Base-by-base conservation (phyloP, 2,329 filamentous ascomycete species). In the Ophioceras dolichostomum region DNA sequence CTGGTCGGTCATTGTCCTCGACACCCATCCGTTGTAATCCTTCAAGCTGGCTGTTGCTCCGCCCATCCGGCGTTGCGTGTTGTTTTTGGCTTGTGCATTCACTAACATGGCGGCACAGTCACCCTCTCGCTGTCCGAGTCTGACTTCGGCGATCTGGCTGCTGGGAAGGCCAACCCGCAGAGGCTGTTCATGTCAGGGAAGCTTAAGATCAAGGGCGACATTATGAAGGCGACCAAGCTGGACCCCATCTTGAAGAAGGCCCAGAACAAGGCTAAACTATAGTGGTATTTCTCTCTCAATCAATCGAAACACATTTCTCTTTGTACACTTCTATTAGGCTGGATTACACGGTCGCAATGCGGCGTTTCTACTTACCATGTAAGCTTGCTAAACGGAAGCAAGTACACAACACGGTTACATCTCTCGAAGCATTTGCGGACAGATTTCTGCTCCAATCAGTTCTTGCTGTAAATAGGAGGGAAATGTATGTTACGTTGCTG, bases 171-270 rank as follows among this genome's bases (percentile, higher is more conserved):
- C 51, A 94, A 95, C 56, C 87, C 91, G 40, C 91, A 98, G 71
- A 79, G 80, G 50, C 67, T 98, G 46, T 95, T 96, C 67, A 96
- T 98, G 89, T 76, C 76, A n/a, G 91, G 91, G 52, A 95, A 94
- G 73, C 71, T 98, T 56, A 98, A 96, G 83, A 76, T 96, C 58
- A 93, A 87, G 76, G 91, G 91, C 45, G 87, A 96, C 59, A 78
- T 96, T 43, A 96, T 96, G 89, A 95, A 95, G 76, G 83, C 91
- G 27, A 95, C 88, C 42, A 94, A 93, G 78, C 76, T 95, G 63
- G 87, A 95, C 64, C 83, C 86, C 29, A 82, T 96, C 52, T 66
- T 94, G 47, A 87, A 86, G 72, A 91, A 87, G 71, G 83, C 84
- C 27, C 81, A 86, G 67, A 70, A 66, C 52, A 83, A 85, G 71